These are phyloP conservation scores for Prunus mira DNA, from an alignment of 306 rosid species.

Conservation along the genomic window DNA sequence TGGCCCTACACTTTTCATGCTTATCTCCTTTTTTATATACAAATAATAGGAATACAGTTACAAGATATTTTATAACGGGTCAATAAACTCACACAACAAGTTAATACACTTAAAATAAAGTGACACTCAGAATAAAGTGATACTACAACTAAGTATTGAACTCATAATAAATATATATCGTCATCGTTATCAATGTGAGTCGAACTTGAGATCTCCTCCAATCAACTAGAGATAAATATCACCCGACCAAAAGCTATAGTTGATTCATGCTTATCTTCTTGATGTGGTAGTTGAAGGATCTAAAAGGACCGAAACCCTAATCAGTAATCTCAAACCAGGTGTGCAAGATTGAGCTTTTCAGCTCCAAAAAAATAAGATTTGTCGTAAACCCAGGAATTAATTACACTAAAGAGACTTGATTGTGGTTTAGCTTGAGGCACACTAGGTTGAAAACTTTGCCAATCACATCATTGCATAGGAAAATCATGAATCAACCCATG, in stretches of 20 bases:
- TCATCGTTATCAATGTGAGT: too few species aligned
- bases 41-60: too few species aligned
- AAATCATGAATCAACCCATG: not conserved
- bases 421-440: constrained; percentile 8
- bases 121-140: too few species aligned
- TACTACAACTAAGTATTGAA: too few species aligned
- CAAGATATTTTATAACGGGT: too few species aligned
- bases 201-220: too few species aligned
- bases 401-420: not conserved
- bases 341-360: not conserved
- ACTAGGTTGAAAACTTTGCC: constrained; percentile 6
- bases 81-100: too few species aligned
- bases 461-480: constrained; percentile 5
- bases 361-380: not conserved
- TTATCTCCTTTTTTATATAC: not conserved
- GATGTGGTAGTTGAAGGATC: not conserved
- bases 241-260: too few species aligned
- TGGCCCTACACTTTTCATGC: constrained; percentile 7
- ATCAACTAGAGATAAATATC: too few species aligned
- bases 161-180: too few species aligned
- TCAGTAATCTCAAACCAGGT: not conserved
- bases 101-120: too few species aligned
- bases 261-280: too few species aligned
- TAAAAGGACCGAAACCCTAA: not conserved
- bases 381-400: not conserved